Percentiles rank a stretch among this genome's conserved stretches.
These are phyloP conservation scores for Trametes sp. DNA, from an alignment of 1,284 basidiomycete genomes.

Conservation along the genomic window DNA sequence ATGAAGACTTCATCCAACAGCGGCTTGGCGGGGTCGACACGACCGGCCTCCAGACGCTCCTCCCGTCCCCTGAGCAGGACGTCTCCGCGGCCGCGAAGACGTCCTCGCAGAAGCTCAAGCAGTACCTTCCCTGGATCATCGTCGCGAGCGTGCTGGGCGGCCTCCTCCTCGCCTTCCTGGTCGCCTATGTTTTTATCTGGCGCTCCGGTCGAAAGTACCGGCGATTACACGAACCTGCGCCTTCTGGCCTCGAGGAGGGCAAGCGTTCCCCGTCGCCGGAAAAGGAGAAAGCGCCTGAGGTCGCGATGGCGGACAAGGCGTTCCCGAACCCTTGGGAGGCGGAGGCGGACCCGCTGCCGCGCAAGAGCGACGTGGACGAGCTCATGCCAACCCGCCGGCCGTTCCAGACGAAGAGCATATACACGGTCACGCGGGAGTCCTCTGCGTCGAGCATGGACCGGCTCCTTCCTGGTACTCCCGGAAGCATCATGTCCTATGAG, in stretches of 20 bases:
- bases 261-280: not conserved
- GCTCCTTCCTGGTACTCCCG: slow-evolving; percentile 2
- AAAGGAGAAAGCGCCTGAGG: slow-evolving; percentile 1
- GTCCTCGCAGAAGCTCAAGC: slow-evolving; percentile 30
- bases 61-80: slow-evolving; percentile 39
- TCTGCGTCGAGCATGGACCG: slow-evolving; percentile 4
- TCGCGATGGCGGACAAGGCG: not conserved
- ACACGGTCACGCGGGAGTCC: not conserved
- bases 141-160: slow-evolving; percentile 35
- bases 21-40: slow-evolving; percentile 59
- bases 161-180: slow-evolving; percentile 31
- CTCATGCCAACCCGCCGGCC: slow-evolving; percentile 12
- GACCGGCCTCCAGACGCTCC: slow-evolving; percentile 56
- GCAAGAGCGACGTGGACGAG: slow-evolving; percentile 6
- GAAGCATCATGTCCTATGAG: not conserved
- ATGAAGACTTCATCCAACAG: slow-evolving; percentile 58
- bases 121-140: slow-evolving; percentile 40
- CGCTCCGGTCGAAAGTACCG: slow-evolving; percentile 43
- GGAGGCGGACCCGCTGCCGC: slow-evolving; percentile 4
- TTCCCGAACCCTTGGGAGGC: slow-evolving; percentile 10
- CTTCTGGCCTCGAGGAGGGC: slow-evolving; percentile 29
- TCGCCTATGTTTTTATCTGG: slow-evolving; percentile 36
- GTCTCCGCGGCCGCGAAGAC: slow-evolving; percentile 12
- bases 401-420: slow-evolving; percentile 6
- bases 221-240: slow-evolving; percentile 38